Evolutionary conservation across 2,329 filamentous ascomycete species (phyloP), one percentile per base, ranked within the genome.

Genomic region (Amauroascus niger): DNA sequence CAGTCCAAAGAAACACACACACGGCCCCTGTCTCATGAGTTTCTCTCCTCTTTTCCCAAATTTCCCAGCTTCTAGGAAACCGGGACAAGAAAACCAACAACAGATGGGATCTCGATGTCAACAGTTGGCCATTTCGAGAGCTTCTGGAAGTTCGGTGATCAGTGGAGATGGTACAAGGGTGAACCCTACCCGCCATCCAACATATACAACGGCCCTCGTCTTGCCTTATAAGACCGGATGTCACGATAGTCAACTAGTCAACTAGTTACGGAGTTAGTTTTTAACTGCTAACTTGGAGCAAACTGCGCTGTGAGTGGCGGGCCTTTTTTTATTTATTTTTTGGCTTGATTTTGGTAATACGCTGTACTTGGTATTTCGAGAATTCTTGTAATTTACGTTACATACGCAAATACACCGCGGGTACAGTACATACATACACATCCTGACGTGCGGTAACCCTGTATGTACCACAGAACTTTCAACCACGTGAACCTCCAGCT

Each of bases 81-180:
- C 18, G 18, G 18, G 39, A 22, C 39, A 41, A n/a, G 35, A 16
- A n/a, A 16, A 14, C 35, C 4, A 39, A 18, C 35, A n/a, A n/a
- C 22, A 20, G 18, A n/a, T 26, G 20, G 40, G 40, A 26, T 45
- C 24, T 45, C 16, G 40, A 43, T 43, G 40, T 43, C 40, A 43
- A 43, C 40, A 20, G 20, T 24, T 6, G 8, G 22, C 6, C 16
- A 30, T 28, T 16, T 22, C 18, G 41, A 45, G 41, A 45, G 41
- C 41, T 45, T 45, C 41, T 45, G 24, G 41, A 30, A 26, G 41
- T 45, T 30, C 20, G 40, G 40, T 24, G 41, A 45, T 45, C 41
- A 45, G 41, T 45, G 41, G 41, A 45, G 41, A 45, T 43, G 18
- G 14, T 28, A 14, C 41, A 22, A 22, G 41, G 41, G 9, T 28